A percentile compares a stretch with the other conserved stretches of the same genome.
Conservation (phyloP, 1,139 yeast species). For the Nakaseomyces nivariensis region DNA sequence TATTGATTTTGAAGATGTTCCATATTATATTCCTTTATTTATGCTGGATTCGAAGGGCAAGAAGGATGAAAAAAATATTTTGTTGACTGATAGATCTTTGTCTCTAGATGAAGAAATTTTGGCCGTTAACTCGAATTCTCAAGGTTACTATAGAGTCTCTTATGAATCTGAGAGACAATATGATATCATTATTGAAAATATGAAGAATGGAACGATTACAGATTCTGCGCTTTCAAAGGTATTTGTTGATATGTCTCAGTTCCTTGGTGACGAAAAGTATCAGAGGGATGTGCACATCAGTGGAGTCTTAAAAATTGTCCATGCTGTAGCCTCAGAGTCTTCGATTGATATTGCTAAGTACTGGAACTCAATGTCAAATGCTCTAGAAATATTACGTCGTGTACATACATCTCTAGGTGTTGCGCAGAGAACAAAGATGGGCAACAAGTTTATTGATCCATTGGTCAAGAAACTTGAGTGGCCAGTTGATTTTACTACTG, state of each 20-base stretch:
- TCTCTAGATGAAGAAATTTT: constrained; percentile 27
- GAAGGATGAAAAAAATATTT: constrained; percentile 30
- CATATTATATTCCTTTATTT: constrained; percentile 41
- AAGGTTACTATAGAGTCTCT: constrained; percentile 39
- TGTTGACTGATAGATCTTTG: constrained; percentile 42
- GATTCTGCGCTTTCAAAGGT: constrained; percentile 25
- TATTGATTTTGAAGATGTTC: constrained; percentile 25
- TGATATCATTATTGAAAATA: constrained; percentile 23
- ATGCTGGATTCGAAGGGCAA: constrained; percentile 34
- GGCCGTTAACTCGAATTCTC: constrained; percentile 37
- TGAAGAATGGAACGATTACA: constrained; percentile 22
- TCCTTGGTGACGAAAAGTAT: constrained; percentile 24
- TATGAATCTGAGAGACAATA: constrained; percentile 27
- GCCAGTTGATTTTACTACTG: constrained; percentile 5
- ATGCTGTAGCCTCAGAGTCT: constrained; percentile 12
- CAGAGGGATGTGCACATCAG: constrained; percentile 21
- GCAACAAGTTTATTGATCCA: constrained; percentile 30
- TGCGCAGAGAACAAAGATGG: neutral
- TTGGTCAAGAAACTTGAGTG: constrained; percentile 15
- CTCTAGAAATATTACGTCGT: constrained; percentile 18
- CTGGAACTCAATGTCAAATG: constrained; percentile 19
- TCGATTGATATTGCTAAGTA: constrained; percentile 14
- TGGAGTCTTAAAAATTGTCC: constrained; percentile 21
- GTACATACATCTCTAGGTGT: constrained; percentile 8
- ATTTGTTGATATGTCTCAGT: constrained; percentile 26